These are phyloP conservation scores for Mrakia hoshinonis DNA, from an alignment of 768 basidiomycete genomes.

Conservation along the genomic window DNA sequence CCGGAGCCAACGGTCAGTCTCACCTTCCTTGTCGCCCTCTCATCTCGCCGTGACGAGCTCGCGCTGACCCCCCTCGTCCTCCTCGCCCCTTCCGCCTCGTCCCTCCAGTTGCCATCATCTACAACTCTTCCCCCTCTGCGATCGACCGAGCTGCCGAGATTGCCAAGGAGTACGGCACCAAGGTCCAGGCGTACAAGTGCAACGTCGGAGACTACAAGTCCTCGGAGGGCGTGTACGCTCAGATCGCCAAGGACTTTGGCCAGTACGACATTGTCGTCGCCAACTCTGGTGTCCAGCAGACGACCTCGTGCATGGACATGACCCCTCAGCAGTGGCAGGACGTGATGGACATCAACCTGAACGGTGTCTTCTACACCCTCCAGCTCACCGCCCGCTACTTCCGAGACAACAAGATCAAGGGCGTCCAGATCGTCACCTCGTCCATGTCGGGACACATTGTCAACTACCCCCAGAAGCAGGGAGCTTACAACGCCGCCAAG, in stretches of 20 bases:
- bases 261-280: conserved; percentile 27
- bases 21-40: not conserved
- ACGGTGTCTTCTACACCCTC: conserved; percentile 27
- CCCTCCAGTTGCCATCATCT: conserved; percentile 26
- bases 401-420: conserved; percentile 14
- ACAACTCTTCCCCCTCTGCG: conserved; percentile 27
- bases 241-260: conserved; percentile 26
- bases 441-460: conserved; percentile 25
- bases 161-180: conserved; percentile 23
- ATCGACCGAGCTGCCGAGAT: conserved; percentile 25
- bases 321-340: conserved; percentile 14
- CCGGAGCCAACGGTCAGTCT: conserved; percentile 24
- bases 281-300: conserved; percentile 31
- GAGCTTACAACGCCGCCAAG: conserved; percentile 28
- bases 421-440: conserved; percentile 27
- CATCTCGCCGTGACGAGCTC: too few species aligned
- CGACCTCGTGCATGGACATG: conserved; percentile 20
- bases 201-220: conserved; percentile 19
- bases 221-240: conserved; percentile 13
- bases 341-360: conserved; percentile 14
- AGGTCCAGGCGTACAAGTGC: conserved; percentile 28
- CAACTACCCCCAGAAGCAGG: conserved; percentile 25
- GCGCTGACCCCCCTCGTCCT: not conserved
- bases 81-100: not conserved
- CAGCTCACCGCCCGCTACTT: conserved; percentile 27